Base-by-base conservation (phyloP, 495 filamentous ascomycete species). In the Trichoderma reesei region DNA sequence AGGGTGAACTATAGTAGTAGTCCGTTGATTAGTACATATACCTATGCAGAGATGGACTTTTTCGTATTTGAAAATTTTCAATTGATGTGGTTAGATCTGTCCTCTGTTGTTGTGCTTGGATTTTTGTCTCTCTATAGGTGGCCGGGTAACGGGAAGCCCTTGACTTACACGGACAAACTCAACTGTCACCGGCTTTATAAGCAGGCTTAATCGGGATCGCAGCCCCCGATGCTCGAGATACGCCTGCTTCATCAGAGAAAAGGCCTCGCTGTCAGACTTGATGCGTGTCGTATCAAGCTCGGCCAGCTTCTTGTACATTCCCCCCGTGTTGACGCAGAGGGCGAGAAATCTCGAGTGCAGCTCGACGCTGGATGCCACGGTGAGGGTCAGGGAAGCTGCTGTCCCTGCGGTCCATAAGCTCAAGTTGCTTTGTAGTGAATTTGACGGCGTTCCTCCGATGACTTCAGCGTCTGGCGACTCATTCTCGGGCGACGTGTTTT, bases 301-400 rank as follows among this genome's bases (percentile, higher is more conserved):
- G 13, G 46, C 37, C 31, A 68, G 62, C 13, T 37, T 65, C 31
- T 65, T 68, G 37, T 63, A 65, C 41, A 68, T 65, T 2, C 64
- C 66, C 9, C 66, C 38, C 14, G 26, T 68, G 18, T 68, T 65
- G 31, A 68, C 56, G 18, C 66, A 68, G 33, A 68, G 65, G 46
- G 65, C 65, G 18, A 66, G 65, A 33, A 59, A 66, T 33, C 42
- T 66, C 7, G 59, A 13, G 8, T 44, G 10, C 3, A 44, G 8
- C 8, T 44, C 41, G 14, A 44, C 16, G 16, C 41, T 44, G 10
- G 41, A 44, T 44, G 41, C 41, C 3, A 9, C 41, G 4, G 41
- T 44, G 11, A 6, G 8, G 41, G 7, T 13, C 7, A 13, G 8
- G 3, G 41, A 44, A 6, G 16, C 8, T 6, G 41, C 41, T 44